Base-by-base conservation (phyloP, 2,329 filamentous ascomycete species). In the Colletotrichum neosansevieriae region DNA sequence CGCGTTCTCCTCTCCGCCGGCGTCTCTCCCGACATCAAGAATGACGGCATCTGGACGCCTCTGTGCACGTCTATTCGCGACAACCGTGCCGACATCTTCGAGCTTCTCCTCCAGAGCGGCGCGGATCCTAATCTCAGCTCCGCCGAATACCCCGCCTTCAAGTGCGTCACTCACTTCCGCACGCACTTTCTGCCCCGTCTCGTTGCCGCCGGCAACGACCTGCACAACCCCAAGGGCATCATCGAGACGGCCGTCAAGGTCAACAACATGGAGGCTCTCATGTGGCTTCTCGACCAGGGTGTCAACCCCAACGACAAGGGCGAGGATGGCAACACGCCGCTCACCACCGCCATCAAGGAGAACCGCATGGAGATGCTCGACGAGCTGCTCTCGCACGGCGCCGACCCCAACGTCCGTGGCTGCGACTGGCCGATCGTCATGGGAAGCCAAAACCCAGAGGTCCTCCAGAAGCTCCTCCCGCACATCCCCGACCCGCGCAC, bases 361-460 rank as follows among this genome's bases (percentile, higher is more conserved):
- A 83, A 88, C 74, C 84, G 85, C 2, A 74, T 81, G 24, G 88
- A 91, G 6, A 81, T 91, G 72, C 84, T 92, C 21, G 86, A 90
- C 44, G 75, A 85, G 11, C 82, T 91, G 1, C 81, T 91, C 6
- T 76, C 80, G 3, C 82, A 86, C 32, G 89, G 89, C 11, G 89
- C 88, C 0, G 87, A 91, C 69, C 87, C 89, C 4, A 86, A 86
- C 62, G 79, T 90, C 17, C 84, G 89, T 13, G 90, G 90, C 38
- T 83, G 91, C 73, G 89, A 92, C 74, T 93, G 90, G 90, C 91
- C 91, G 0, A 82, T 92, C 11, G 89, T 86, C 76, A 89, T 92
- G 86, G 89, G 90, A 0, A 89, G 92, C 57, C 83, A 82, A 68
- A 85, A 88, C 40, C 89, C 91, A 0, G 75, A 77, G 0, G 85